Conservation (phyloP, 1,139 yeast species). For the Hanseniaspora uvarum region DNA sequence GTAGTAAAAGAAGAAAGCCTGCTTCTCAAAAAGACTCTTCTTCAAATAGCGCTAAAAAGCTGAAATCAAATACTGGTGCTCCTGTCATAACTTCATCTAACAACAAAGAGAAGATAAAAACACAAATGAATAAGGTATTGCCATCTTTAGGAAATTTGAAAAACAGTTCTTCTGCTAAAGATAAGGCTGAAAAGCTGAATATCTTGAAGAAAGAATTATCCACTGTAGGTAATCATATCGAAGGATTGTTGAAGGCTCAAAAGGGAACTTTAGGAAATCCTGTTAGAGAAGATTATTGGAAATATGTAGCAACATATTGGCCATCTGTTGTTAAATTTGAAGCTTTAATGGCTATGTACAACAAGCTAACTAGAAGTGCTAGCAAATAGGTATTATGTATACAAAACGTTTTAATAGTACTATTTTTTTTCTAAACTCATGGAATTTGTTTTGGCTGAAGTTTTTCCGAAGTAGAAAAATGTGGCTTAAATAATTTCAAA, state of each 20-base stretch:
- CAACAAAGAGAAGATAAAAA: constrained; percentile 54
- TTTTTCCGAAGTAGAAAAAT: not conserved
- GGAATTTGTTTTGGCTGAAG: not conserved
- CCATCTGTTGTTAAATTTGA: constrained; percentile 79
- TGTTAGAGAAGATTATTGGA: constrained; percentile 43
- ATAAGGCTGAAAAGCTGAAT: constrained; percentile 74
- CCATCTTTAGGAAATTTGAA: constrained; percentile 64
- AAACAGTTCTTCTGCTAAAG: constrained; percentile 71
- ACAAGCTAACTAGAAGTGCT: constrained; percentile 38
- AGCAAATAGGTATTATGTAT: not conserved
- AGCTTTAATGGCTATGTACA: constrained; percentile 77
- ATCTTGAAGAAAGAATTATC: constrained; percentile 64
- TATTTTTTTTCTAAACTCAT: not conserved
- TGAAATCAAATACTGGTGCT: constrained; percentile 11
- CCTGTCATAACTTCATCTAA: constrained; percentile 1
- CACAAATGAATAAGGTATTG: constrained; percentile 59
- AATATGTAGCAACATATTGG: constrained; percentile 85
- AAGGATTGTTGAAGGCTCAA: constrained; percentile 22
- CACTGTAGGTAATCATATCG: constrained; percentile 55
- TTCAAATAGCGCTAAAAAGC: not conserved
- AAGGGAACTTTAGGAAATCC: constrained; percentile 18
- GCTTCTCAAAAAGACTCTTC: constrained; percentile 8
- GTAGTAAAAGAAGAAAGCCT: constrained; percentile 17
- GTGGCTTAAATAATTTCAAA: not conserved
- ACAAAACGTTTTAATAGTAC: not conserved